Evolutionary conservation across 352 stramenopile genomes (phyloP), one percentile per base, ranked within the genome.

Genomic region (Elongisporangium anandrum): DNA sequence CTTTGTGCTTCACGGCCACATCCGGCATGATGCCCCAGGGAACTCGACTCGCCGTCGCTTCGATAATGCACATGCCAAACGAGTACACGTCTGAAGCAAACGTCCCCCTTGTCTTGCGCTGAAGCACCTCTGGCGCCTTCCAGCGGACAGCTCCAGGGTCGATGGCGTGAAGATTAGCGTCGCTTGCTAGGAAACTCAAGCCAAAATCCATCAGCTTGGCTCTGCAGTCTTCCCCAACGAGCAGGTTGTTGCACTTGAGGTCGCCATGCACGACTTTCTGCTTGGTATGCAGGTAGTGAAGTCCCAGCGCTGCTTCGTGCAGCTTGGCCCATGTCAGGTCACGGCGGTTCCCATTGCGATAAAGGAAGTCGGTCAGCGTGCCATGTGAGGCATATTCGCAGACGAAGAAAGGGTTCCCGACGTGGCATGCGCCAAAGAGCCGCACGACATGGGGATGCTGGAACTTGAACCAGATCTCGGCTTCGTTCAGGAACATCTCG

Each of bases 151-250:
- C 62, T 10, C 62, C 62, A 45, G 21, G 53, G 2, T 48, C 49
- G 20, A 56, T 54, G 9, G 54, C 15, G 7, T 34, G 45, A 4
- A 50, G 55, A 15, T 54, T n/a, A 41, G 63, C 61, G 15, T 59
- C 57, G 9, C 53, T 50, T 38, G 39, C 56, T 54, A 60, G 56
- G 23, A 69, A 69, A n/a, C 63, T 69, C 23, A 69, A 19, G 15
- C 50, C 50, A 57, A 63, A 63, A n/a, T 63, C 50, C 16, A 38
- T 57, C 19, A 63, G 34, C 50, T 63, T 63, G 3, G 50, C 34
- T n/a, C 26, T 63, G 15, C 21, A 3, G 24, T 63, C 57, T 4
- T 52, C 49, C 12, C 50, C 57, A 26, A 63, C 39, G 21, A 57
- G 15, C 26, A 63, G 52, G 16, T 63, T 63, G 22, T 63, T 63